Base-by-base conservation (phyloP, 345 rosid genomes). In the Brassica carinata region DNA sequence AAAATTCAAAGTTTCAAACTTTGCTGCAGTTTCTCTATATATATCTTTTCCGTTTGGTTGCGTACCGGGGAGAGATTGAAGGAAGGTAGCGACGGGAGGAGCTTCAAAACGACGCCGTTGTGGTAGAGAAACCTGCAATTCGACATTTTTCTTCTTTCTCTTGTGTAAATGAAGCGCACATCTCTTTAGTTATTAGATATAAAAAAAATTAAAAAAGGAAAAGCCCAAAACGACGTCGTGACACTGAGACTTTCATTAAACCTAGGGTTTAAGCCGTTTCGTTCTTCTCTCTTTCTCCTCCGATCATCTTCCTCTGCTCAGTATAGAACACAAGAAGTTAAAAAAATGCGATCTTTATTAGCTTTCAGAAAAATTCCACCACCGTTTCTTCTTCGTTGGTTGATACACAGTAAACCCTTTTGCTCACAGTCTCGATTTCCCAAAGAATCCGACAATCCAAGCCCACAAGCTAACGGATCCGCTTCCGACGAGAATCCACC, bases 51-150 rank as follows among this genome's bases (percentile, higher is more conserved):
- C 55, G 1, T 29, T 79, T 67, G 5, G 8, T 67, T 19, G 40
- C 74, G 10, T 71, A 90, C 95, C 95, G 64, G 91, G 73, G 66
- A 76, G 89, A 29, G 91, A 84, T 78, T 92, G 81, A 73, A 92
- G 97, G 79, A 91, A 87, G 67, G 87, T 78, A 27, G 94, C 17
- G 43, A 86, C 90, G 0, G 91, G 76, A 74, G 97, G 93, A 38
- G 83, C 83, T 43, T 87, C 0, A 48, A 83, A 67, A 90, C 70
- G 81, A 86, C 84, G 71, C 95, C 97, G 53, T 90, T 84, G 84
- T 84, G 85, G 72, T 78, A 87, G 68, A 94, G 74, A 78, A 90
- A 87, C 63, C 87, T 78, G 78, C 77, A 7, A 34, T 76, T 80
- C 30, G 85, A 45, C 92, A 87, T 90, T 73, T 84, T 13, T 43